Percentiles rank a stretch among this genome's conserved stretches.
phyloP scores from a whole-genome alignment of 306 rosid species.

The Gastrolobium villosum region DNA sequence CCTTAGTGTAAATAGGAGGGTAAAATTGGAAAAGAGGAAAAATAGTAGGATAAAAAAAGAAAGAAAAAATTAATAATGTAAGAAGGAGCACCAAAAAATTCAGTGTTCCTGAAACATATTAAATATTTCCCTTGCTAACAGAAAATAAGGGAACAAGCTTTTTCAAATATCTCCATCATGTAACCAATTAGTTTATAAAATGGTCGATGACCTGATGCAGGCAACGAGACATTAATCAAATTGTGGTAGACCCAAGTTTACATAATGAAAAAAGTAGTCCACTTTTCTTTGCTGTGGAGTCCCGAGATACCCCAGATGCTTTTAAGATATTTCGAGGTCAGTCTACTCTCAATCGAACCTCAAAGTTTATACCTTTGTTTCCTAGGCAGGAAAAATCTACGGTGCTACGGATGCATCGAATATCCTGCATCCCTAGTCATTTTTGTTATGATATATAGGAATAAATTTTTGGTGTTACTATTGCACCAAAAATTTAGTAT shows the following conservation, averaged over 20 bases:
- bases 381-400: background rate
- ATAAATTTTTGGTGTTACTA: no score
- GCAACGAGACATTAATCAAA: slow-evolving; percentile 55
- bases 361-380: background rate
- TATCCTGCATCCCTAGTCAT: no score
- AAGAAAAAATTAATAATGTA: no score
- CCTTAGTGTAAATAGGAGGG: no score
- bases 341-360: slow-evolving; percentile 30
- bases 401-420: no score
- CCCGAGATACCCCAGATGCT: slow-evolving; percentile 68
- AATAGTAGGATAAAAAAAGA: no score
- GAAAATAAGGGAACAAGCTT: background rate
- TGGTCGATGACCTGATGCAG: slow-evolving; percentile 52
- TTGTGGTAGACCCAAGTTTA: slow-evolving; percentile 75
- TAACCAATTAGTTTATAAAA: slow-evolving; percentile 9
- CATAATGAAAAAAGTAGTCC: slow-evolving; percentile 55
- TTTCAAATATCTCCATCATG: slow-evolving; percentile 35
- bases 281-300: slow-evolving; percentile 72
- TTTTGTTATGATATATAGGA: no score
- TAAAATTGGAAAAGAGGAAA: no score
- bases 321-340: slow-evolving; percentile 68
- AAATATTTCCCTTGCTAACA: no score
- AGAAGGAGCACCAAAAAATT: no score
- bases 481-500: no score
- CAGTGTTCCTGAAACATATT: no score